These are phyloP conservation scores for Termitomyces titanicus DNA, from an alignment of 768 basidiomycete genomes.

Conservation along the genomic window DNA sequence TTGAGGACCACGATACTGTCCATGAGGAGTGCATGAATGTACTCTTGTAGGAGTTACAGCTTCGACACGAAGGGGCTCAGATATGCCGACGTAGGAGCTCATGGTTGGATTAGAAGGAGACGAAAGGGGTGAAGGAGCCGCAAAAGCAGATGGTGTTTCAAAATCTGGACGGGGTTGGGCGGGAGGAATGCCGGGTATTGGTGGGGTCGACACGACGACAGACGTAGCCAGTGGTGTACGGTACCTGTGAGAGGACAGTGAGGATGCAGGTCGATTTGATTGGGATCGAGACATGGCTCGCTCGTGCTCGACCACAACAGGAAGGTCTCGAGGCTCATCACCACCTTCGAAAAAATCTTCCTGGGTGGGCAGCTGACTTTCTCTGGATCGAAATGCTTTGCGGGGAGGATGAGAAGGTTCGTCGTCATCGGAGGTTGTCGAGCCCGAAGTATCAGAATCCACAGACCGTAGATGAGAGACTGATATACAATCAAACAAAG, in stretches of 20 bases:
- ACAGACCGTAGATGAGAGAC: conserved; percentile 45
- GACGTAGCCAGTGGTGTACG: conserved; percentile 73
- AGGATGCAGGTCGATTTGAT: conserved; percentile 65
- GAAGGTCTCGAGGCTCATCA: conserved; percentile 44
- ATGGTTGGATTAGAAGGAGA: conserved; percentile 35
- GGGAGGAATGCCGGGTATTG: conserved; percentile 46
- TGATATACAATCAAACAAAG: conserved; percentile 15
- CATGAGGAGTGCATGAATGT: conserved; percentile 30
- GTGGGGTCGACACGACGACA: conserved; percentile 53
- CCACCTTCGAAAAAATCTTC: conserved; percentile 44
- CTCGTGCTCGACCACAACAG: conserved; percentile 20
- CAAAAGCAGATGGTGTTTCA: conserved; percentile 74
- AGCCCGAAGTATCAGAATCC: conserved; percentile 63
- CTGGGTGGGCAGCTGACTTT: conserved; percentile 28
- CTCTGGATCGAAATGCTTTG: conserved; percentile 16
- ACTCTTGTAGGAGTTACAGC: conserved; percentile 30
- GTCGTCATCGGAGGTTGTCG: conserved; percentile 46
- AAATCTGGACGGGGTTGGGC: conserved; percentile 72
- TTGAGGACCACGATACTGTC: conserved; percentile 31
- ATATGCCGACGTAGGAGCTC: conserved; percentile 34
- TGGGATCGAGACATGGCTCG: conserved; percentile 35
- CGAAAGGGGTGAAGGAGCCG: conserved; percentile 37
- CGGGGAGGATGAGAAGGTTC: conserved; percentile 16
- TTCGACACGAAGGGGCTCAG: conserved; percentile 35
- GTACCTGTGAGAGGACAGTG: conserved; percentile 72